Base-by-base conservation (phyloP, 805 yeast genomes). In the Maudiozyma barnettii region DNA sequence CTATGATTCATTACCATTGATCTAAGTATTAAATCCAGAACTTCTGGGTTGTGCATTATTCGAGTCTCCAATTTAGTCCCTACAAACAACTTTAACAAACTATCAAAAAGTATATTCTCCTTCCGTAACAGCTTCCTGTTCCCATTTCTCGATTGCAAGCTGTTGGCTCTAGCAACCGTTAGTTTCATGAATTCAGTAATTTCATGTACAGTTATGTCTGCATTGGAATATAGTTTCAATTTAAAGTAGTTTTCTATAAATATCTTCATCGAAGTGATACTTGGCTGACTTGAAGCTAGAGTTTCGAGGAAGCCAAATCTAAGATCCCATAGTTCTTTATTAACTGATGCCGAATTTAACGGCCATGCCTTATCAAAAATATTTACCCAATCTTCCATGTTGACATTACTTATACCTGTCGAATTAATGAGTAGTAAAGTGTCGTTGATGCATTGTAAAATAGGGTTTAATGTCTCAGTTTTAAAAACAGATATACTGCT, bases 281-380 rank as follows among this genome's bases (percentile, higher is more conserved):
- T 39, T 3, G 52, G 51, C 23, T 46, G 43, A n/a, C 51, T 50
- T 6, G 47, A 35, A 42, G 55, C 55, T 30, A 62, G 21, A 30
- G 53, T 30, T 30, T 46, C 46, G 8, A 54, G 45, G 39, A 59
- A 60, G 7, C 47, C 45, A 20, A 54, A 45, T 35, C 64, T 49
- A 5, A 48, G 21, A 5, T 49, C 33, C 66, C 66, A 62, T 38
- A 49, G 55, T 39, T 44, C 37, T 4, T 47, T 39, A 2, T 52
- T 43, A 6, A 49, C 49, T 8, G 16, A 42, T 4, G 56, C 49
- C 16, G 57, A 23, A 2, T 35, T 41, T 8, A 54, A 39, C 5
- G 64, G 63, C 65, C 65, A 61, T 20, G 45, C 44, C 3, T 31
- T 26, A 19, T 61, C 55, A 45, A 61, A 59, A 1, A 49, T 29